phyloP scores from a whole-genome alignment of 2,329 filamentous ascomycete species.

The Trichoderma sp. region DNA sequence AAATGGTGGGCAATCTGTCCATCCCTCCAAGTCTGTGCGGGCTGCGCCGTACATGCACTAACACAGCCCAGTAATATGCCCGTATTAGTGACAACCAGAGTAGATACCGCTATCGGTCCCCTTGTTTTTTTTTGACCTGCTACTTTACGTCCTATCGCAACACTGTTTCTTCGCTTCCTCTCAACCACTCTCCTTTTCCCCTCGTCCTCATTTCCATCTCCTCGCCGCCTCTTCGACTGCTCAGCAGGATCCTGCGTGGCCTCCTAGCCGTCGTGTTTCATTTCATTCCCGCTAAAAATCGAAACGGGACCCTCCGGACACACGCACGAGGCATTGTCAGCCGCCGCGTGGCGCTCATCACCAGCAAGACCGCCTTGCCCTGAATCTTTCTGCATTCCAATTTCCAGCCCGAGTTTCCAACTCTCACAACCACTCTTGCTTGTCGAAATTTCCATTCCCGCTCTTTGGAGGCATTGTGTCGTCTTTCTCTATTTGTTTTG shows the following conservation, averaged over 20 bases:
- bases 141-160: background rate
- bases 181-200: background rate
- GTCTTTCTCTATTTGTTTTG: background rate
- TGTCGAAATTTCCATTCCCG: background rate
- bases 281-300: background rate
- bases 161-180: background rate
- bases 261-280: slow-evolving; percentile 3
- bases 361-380: background rate
- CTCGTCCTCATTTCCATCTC: background rate
- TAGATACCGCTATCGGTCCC: slow-evolving; percentile 14
- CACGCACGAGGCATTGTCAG: slow-evolving; percentile 18
- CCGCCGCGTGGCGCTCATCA: slow-evolving; percentile 15
- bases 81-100: background rate
- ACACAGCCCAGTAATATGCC: slow-evolving; percentile 1
- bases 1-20: background rate
- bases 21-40: background rate
- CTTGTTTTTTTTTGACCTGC: slow-evolving; percentile 4
- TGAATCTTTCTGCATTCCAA: background rate
- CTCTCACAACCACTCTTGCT: background rate
- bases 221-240: background rate
- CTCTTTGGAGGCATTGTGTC: background rate
- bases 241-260: background rate
- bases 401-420: background rate
- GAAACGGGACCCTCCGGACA: background rate
- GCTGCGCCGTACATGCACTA: background rate